Conservation (phyloP, 768 basidiomycete species). For the Boletus sensibilis region DNA sequence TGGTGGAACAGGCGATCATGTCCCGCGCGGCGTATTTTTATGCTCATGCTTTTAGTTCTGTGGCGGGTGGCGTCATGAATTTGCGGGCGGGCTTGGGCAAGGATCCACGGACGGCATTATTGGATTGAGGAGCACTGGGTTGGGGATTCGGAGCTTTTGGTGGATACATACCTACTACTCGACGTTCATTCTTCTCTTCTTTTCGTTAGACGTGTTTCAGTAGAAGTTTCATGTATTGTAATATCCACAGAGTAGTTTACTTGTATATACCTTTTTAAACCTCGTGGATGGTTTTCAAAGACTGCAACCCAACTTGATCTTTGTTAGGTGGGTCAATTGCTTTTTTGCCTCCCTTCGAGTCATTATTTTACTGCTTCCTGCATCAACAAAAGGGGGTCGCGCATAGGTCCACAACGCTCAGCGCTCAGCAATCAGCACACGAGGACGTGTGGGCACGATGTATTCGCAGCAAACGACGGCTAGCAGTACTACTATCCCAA, state of each 20-base stretch:
- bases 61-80: constrained; percentile 43
- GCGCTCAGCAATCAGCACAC: not conserved
- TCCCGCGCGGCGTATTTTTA: constrained; percentile 41
- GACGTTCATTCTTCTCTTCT: too few species aligned
- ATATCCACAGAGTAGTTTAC: not conserved
- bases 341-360: too few species aligned
- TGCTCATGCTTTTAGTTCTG: constrained; percentile 39
- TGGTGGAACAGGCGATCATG: constrained; percentile 43
- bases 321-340: too few species aligned
- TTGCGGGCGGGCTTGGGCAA: constrained; percentile 40
- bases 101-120: constrained; percentile 39
- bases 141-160: not conserved
- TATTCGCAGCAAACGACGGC: constrained; percentile 12
- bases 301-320: too few species aligned
- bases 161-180: not conserved
- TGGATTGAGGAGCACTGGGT: constrained; percentile 28
- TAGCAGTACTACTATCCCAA: constrained; percentile 10
- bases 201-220: too few species aligned
- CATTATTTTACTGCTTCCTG: too few species aligned
- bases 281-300: too few species aligned
- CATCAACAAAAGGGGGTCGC: too few species aligned
- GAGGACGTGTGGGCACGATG: not conserved
- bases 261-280: not conserved
- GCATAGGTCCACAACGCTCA: too few species aligned
- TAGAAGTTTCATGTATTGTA: not conserved